Evolutionary conservation across 306 rosid genomes (phyloP).

Genomic region (Begonia peltatifolia): DNA sequence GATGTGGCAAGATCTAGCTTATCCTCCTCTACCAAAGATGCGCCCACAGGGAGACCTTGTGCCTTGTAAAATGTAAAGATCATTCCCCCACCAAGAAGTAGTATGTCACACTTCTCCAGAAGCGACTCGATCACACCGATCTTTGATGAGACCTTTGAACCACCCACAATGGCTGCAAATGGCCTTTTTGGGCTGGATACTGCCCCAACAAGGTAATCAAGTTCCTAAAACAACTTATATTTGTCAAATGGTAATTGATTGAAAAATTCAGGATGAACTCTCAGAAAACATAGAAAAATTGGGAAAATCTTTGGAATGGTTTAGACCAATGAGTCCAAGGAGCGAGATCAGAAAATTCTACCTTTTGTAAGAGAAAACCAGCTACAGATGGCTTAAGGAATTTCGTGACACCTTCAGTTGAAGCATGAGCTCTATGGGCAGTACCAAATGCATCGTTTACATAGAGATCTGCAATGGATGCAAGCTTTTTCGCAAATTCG

Average conservation of each 20-base stretch:
- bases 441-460: constrained; percentile 99
- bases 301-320: background rate
- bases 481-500: constrained; percentile 89
- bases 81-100: constrained; percentile 99
- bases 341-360: constrained; percentile 13
- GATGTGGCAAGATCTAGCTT: constrained; percentile 80
- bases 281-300: background rate
- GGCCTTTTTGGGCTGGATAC: constrained; percentile 91
- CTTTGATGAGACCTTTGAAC: constrained; percentile 96
- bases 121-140: constrained; percentile 97
- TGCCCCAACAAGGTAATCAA: constrained; percentile 98
- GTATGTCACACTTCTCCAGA: constrained; percentile 70
- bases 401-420: constrained; percentile 98
- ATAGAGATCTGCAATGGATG: constrained; percentile 75
- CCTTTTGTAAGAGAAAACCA: constrained; percentile 98
- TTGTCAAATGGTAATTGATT: background rate
- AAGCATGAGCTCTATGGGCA: constrained; percentile 99
- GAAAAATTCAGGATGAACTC: background rate
- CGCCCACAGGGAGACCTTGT: constrained; percentile 93
- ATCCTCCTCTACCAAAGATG: constrained; percentile 95
- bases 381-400: constrained; percentile 95
- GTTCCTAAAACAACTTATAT: constrained; percentile 47
- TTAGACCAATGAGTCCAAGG: background rate
- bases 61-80: constrained; percentile 99
- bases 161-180: constrained; percentile 99